Base-by-base conservation (phyloP, 768 basidiomycete species). In the Gymnopilus junonius region DNA sequence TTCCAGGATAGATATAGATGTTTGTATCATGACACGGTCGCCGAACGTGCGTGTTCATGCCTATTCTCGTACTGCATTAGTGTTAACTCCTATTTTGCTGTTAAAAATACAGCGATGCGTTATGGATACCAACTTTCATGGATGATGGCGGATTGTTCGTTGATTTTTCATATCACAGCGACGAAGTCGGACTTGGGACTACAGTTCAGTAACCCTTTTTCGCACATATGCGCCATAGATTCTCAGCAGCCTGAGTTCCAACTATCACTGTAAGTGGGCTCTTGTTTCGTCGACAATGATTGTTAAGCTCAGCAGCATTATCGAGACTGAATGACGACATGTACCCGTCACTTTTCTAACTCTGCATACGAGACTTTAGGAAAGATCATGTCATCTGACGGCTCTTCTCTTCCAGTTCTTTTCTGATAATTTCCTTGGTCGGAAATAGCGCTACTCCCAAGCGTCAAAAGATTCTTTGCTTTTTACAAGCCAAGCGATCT, bases 231-330 rank as follows among this genome's bases (percentile, higher is more conserved):
- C 29, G 10, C 27, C 54, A 39, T 7, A 14, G 27, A 4, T 55
- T 55, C 54, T 25, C 54, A 27, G 25, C 25, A 39, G 23, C 14
- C 34, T 17, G 54, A 27, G 12, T 55, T 27, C 21, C 21, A 32
- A 53, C 35, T 42, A 27, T 43, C 23, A n/a, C 25, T 15, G 32
- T 34, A 34, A 34, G 54, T 46, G 31, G 45, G 46, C 60, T 34
- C 56, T 45, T 55, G 55, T 46, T 46, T n/a, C 12, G 37, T 62
- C 54, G 34, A 46, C 27, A 21, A 37, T 62, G 48, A 29, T 42
- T 57, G 27, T 29, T 12, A 55, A 56, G 45, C 42, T 50, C 27
- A 39, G 46, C 31, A 3, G 11, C 27, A 55, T 23, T 50, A 21
- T 48, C 51, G 51, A 4, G 45, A 34, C 51, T 21, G 23, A 17